phyloP scores from a whole-genome alignment of 176 grass and related monocot genomes.

The Luzula sylvatica region DNA sequence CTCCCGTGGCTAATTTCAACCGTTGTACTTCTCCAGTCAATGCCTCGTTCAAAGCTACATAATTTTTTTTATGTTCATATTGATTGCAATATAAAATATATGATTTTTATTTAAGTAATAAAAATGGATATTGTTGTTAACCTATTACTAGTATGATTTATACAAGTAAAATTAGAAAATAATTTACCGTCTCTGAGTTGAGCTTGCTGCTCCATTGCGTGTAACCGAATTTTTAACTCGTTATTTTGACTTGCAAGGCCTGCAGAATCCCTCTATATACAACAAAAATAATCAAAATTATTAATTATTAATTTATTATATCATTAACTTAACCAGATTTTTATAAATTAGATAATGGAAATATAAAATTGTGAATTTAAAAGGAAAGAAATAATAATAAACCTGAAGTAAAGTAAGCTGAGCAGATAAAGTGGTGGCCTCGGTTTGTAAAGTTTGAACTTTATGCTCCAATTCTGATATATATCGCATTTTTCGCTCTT shows the following conservation, averaged over 20 bases:
- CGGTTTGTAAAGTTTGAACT: slow-evolving; percentile 79
- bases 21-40: slow-evolving; percentile 68
- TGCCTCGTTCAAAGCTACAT: slow-evolving; percentile 75
- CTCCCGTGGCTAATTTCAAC: slow-evolving; percentile 66
- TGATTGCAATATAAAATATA: background rate
- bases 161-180: background rate
- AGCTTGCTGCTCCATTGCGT: slow-evolving; percentile 93
- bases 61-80: background rate
- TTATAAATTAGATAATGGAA: background rate
- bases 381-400: slow-evolving; percentile 4
- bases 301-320: no score
- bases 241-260: slow-evolving; percentile 81
- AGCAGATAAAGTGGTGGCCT: slow-evolving; percentile 85
- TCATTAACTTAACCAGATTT: background rate
- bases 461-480: slow-evolving; percentile 93
- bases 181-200: slow-evolving; percentile 89
- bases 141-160: background rate
- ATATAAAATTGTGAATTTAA: background rate
- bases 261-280: slow-evolving; percentile 70
- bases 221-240: slow-evolving; percentile 82
- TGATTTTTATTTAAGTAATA: background rate
- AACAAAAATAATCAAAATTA: slow-evolving; percentile 7
- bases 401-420: slow-evolving; percentile 94
- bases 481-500: slow-evolving; percentile 97
- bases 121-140: background rate